Evolutionary conservation across 176 grass and related monocot species (phyloP).

Genomic region (Metroxylon sagu): DNA sequence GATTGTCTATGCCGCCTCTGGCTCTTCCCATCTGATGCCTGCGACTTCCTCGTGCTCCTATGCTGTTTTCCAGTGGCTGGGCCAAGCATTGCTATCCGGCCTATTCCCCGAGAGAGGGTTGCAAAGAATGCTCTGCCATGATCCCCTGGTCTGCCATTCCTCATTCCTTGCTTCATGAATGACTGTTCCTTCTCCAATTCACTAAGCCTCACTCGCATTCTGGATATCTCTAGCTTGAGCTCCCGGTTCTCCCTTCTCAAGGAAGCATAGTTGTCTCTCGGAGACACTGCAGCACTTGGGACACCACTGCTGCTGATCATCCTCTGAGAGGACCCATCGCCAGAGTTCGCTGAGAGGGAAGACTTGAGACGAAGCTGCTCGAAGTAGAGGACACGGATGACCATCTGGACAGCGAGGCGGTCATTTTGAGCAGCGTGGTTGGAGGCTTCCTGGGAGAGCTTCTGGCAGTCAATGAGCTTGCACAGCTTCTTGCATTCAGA

Average conservation of each 20-base stretch:
- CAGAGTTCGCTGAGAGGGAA: slow-evolving; percentile 17
- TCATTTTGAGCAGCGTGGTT: slow-evolving; percentile 50
- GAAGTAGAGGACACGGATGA: slow-evolving; percentile 33
- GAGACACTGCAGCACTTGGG: slow-evolving; percentile 15
- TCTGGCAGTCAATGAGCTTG: slow-evolving; percentile 50
- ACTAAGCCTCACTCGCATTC: slow-evolving; percentile 22
- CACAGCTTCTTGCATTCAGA: slow-evolving; percentile 62
- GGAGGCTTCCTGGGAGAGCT: slow-evolving; percentile 36
- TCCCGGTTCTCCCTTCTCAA: slow-evolving; percentile 21
- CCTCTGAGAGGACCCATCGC: slow-evolving; percentile 11
- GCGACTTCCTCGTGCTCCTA: slow-evolving; percentile 29
- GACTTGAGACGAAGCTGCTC: slow-evolving; percentile 42
- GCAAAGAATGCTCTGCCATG: slow-evolving; percentile 51
- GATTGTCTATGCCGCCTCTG: slow-evolving; percentile 35
- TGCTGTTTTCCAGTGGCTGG: slow-evolving; percentile 9
- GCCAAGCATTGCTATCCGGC: slow-evolving; percentile 49
- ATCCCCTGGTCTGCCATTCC: slow-evolving; percentile 11
- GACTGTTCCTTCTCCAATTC: slow-evolving; percentile 28
- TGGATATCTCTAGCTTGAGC: slow-evolving; percentile 21
- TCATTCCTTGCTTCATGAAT: slow-evolving; percentile 20
- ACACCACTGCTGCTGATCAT: slow-evolving; percentile 17
- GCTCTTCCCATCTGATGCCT: slow-evolving; percentile 35
- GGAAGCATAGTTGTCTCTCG: slow-evolving; percentile 20
- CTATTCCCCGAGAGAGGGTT: slow-evolving; percentile 57
- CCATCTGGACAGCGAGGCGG: slow-evolving; percentile 33